These are phyloP conservation scores for Phalaenopsis hybrid DNA, from an alignment of 116 monocot genomes.

Conservation along the genomic window DNA sequence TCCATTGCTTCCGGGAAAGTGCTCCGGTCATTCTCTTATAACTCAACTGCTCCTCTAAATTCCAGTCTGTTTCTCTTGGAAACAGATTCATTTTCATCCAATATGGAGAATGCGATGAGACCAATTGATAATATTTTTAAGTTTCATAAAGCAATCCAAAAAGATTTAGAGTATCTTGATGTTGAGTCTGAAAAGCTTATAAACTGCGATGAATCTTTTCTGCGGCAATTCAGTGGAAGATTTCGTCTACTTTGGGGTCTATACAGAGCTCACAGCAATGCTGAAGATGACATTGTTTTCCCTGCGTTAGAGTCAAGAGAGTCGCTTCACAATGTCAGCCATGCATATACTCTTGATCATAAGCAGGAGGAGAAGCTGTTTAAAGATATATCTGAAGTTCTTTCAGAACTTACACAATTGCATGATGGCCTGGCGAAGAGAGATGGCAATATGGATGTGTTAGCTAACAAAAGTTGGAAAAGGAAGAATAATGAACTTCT, in stretches of 20 bases:
- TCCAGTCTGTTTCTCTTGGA: slow-evolving; percentile 90
- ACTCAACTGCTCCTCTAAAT: slow-evolving; percentile 74
- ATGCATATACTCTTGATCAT: slow-evolving; percentile 96
- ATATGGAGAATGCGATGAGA: slow-evolving; percentile 33
- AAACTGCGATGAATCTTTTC: slow-evolving; percentile 61
- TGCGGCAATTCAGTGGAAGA: slow-evolving; percentile 87
- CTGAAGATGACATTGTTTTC: slow-evolving; percentile 99
- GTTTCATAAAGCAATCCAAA: slow-evolving; percentile 93
- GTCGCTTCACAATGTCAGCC: slow-evolving; percentile 95
- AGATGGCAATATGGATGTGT: neutral
- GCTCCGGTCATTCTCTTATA: slow-evolving; percentile 59
- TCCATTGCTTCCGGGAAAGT: slow-evolving; percentile 47
- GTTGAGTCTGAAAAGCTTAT: slow-evolving; percentile 91
- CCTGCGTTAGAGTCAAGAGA: slow-evolving; percentile 99
- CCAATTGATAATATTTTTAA: slow-evolving; percentile 99
- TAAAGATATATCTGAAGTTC: slow-evolving; percentile 67
- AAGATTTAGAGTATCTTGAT: slow-evolving; percentile 96
- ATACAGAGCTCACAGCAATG: slow-evolving; percentile 98
- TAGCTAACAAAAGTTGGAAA: slow-evolving; percentile 8
- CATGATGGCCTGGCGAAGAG: slow-evolving; percentile 31
- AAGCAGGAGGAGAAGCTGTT: slow-evolving; percentile 33
- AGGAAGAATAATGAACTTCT: slow-evolving; percentile 67
- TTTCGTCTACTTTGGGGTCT: slow-evolving; percentile 94
- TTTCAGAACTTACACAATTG: slow-evolving; percentile 67
- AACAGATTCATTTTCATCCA: slow-evolving; percentile 51